Evolutionary conservation across 768 basidiomycete genomes (phyloP).

Genomic region (Lactifluus rugatus): DNA sequence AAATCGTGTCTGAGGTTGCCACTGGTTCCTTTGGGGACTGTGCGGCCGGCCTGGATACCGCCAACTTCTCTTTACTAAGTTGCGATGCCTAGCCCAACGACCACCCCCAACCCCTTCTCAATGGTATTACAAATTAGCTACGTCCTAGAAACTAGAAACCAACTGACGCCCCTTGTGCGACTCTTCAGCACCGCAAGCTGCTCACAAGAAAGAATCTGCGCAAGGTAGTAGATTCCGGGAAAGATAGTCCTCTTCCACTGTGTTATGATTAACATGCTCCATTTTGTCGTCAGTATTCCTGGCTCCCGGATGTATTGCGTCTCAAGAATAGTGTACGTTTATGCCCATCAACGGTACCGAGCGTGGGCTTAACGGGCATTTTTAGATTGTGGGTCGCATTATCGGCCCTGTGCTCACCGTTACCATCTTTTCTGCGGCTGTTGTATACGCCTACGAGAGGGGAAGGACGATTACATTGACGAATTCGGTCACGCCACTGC

Average conservation of each 20-base stretch:
- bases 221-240: slow-evolving; percentile 14
- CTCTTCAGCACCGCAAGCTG: slow-evolving; percentile 14
- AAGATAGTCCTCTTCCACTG: neutral
- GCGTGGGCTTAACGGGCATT: slow-evolving; percentile 6
- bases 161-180: neutral
- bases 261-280: neutral
- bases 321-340: slow-evolving; percentile 68
- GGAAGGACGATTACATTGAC: slow-evolving; percentile 57
- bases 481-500: slow-evolving; percentile 78
- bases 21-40: too few relatives aligned
- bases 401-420: slow-evolving; percentile 78
- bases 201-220: slow-evolving; percentile 14
- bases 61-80: neutral
- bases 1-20: too few relatives aligned
- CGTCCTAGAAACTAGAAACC: neutral
- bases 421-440: slow-evolving; percentile 56
- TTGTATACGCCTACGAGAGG: slow-evolving; percentile 48
- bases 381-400: slow-evolving; percentile 60
- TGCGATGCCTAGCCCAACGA: neutral
- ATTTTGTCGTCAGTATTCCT: slow-evolving; percentile 54
- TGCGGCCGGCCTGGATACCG: too few relatives aligned
- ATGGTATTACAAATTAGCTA: neutral
- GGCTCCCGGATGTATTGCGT: slow-evolving; percentile 82
- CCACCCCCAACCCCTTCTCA: neutral
- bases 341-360: neutral